These are phyloP conservation scores for Pogostemon cablin DNA, from an alignment of 257 asterid species.

Conservation along the genomic window DNA sequence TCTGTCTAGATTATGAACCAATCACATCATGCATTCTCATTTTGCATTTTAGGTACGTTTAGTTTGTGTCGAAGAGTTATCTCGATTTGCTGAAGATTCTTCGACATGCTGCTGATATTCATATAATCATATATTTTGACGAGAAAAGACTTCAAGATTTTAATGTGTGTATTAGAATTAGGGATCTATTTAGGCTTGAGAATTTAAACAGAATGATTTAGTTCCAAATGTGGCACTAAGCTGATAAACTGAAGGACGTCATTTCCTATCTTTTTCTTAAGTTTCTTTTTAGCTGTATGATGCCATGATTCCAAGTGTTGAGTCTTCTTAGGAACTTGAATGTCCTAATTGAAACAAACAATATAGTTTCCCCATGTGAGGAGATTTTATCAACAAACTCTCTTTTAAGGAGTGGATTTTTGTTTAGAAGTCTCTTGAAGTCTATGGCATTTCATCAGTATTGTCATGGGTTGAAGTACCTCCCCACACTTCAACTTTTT, in stretches of 20 bases:
- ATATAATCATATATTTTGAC: background rate
- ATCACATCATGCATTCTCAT: background rate
- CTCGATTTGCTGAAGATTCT: background rate
- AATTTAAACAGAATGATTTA: constrained; percentile 11
- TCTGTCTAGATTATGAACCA: background rate
- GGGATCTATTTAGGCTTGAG: background rate
- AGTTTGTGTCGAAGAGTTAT: background rate
- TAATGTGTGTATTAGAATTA: no score
- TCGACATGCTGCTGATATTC: background rate
- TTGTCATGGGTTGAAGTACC: no score
- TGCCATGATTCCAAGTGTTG: background rate
- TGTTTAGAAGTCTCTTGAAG: no score
- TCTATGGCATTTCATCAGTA: no score
- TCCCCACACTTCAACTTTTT: no score
- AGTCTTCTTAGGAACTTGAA: constrained; percentile 1
- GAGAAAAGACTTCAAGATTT: background rate
- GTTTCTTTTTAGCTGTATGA: constrained; percentile 3
- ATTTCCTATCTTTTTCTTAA: background rate
- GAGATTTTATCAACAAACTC: no score
- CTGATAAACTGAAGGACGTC: background rate
- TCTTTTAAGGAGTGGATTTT: no score
- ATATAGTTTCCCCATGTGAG: background rate
- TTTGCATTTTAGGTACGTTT: background rate
- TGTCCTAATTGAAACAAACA: background rate
- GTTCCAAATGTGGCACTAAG: background rate